Evolutionary conservation across 2,329 filamentous ascomycete species (phyloP), one percentile per base, ranked within the genome.

Genomic region (Albifimbria verrucaria): DNA sequence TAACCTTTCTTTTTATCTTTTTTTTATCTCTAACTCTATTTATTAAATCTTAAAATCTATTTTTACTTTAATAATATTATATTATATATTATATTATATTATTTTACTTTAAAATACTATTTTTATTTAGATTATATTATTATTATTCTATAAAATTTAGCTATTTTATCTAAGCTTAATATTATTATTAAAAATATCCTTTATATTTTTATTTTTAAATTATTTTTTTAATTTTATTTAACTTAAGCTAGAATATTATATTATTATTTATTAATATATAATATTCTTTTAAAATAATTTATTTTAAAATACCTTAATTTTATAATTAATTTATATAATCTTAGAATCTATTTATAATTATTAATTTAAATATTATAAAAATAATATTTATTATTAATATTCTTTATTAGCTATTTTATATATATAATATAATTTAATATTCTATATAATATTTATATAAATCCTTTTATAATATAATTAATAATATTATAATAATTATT

Each of bases 361-460:
- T 10, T 36, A 36, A n/a, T 36, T 10, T 36, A 36, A 36, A 36
- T 36, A 36, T 9, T n/a, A 10, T 11, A 43, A 12, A 9, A 17
- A 43, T 10, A 43, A 18, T n/a, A 43, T 10, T 17, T 47, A 47
- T 20, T 47, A 47, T 26, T 12, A 47, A 12, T 48, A 42, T 39
- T 15, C 32, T 24, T 32, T 20, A 21, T 21, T 51, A 20, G 36
- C 41, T 51, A 32, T 26, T 22, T 11, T 47, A 51, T 41, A 51
- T 42, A 17, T 32, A 41, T 10, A 32, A 26, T 21, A 41, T 50
- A 41, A 48, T 48, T 17, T 44, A 48, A 52, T 52, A 22, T 21
- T 52, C 28, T 21, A 52, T 52, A 42, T 48, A 52, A 21, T 48
- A 18, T 18, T 52, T 48, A 48, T 52, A 52, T 4, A 52, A 36